A percentile compares a stretch with the other conserved stretches of the same genome.
phyloP scores from a whole-genome alignment of 805 yeast genomes.

The Hanseniaspora nectarophila region DNA sequence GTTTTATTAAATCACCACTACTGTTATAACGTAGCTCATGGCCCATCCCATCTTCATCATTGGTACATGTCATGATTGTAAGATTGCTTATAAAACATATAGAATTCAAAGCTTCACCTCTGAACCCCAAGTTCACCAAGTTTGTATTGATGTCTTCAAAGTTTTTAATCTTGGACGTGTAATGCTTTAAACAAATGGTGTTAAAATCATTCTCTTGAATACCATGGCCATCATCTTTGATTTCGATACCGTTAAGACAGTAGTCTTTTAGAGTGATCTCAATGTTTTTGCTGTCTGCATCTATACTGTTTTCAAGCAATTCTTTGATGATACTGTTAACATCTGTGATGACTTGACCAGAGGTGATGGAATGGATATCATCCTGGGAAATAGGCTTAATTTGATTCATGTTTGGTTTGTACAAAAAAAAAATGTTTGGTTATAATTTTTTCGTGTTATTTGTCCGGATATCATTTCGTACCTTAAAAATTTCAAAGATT shows the following conservation, averaged over 20 bases:
- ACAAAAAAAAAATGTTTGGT: background rate
- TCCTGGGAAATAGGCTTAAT: conserved; percentile 32
- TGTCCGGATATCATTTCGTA: background rate
- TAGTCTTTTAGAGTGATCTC: conserved; percentile 58
- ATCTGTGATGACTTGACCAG: conserved; percentile 87
- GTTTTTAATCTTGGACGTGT: conserved; percentile 50
- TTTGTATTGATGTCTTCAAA: conserved; percentile 38
- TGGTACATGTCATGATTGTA: conserved; percentile 39
- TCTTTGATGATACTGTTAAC: conserved; percentile 71
- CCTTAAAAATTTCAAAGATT: too few species aligned
- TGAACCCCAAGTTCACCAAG: conserved; percentile 54
- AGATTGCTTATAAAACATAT: conserved; percentile 41
- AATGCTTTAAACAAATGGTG: conserved; percentile 46
- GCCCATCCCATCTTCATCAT: conserved; percentile 41
- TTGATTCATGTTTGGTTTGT: background rate
- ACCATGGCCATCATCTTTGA: conserved; percentile 60
- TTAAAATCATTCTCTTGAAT: conserved; percentile 42
- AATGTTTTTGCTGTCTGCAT: conserved; percentile 58
- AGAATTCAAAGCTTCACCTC: conserved; percentile 74
- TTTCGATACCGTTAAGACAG: conserved; percentile 61
- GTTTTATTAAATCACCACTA: conserved; percentile 40
- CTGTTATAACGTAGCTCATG: conserved; percentile 48
- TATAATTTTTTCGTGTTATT: background rate
- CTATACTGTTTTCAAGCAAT: conserved; percentile 73
- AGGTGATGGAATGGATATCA: conserved; percentile 68